Evolutionary conservation across 192 early-diverging fungal species (phyloP), one percentile per base, ranked within the genome.

Genomic region (Gaertneriomyces semiglobifer): DNA sequence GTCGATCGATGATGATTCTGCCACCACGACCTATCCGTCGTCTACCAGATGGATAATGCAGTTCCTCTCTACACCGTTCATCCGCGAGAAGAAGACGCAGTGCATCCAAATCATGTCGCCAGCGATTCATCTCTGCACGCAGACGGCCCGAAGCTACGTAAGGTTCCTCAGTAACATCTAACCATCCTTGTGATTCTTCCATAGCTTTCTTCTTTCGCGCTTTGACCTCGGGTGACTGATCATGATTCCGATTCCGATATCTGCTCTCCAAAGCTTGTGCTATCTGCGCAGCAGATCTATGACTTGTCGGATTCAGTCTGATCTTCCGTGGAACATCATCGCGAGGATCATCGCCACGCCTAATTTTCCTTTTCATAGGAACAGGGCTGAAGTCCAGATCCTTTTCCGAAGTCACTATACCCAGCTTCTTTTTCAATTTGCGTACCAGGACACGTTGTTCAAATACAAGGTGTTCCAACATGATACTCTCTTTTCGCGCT

Each of bases 381-480:
- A 70, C 58, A 7, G 74, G 58, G 63, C 79, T 73, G 18, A 81
- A 33, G 48, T 83, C 76, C 9, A 18, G 52, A 10, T 68, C 66
- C 56, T 85, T 70, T 20, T 88, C 85, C 4, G 83, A 80, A 57
- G 72, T 72, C 3, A 61, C 74, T 54, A 93, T 84, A 14, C 89
- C 90, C 51, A 93, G 77, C 53, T 77, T 79, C 65, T 85, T 82
- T 61, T 86, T 85, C 50, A 86, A 70, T 48, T 84, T 79, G 41
- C 86, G 83, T 12, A 92, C 76, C 12, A 78, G 76, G 55, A 82
- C 78, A 12, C 85, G 69, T 56, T 88, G 79, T 18, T 90, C 86
- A 71, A 94, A 94, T 44, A 90, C 86, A 14, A 79, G 76, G 42
- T 92, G 88, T 58, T 95, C 93, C 10, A 89, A 71, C 0, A 84